Base-by-base conservation (phyloP, 768 basidiomycete species). In the Kwoniella sp. region DNA sequence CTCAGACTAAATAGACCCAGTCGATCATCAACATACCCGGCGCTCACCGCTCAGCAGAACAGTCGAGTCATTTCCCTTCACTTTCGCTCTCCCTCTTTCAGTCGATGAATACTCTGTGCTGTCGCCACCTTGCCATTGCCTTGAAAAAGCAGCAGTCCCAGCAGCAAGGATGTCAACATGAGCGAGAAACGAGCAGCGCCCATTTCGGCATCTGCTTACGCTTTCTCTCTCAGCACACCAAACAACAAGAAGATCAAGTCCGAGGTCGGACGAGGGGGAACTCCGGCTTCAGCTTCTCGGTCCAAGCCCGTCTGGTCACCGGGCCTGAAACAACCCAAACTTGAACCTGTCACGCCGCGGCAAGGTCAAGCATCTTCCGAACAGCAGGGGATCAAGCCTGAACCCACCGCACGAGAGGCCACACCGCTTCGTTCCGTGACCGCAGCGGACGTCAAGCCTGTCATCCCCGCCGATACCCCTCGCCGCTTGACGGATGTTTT, bases 181-280 rank as follows among this genome's bases (percentile, higher is more conserved):
- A 36, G 23, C 19, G 22, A 29, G 22, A 57, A 59, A 37, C 57
- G 55, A 0, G 36, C 51, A 11, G 48, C 40, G 3, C 52, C 56
- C 0, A 57, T 62, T 31, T 47, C 52, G 14, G 55, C 60, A 11
- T 56, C 50, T 26, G 64, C 64, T 7, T 62, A 62, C 44, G 28
- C 41, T 29, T 61, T 65, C 48, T 57, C 60, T 3, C 37, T 66
- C 37, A 39, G 22, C 17, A 59, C 63, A 4, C 58, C 57, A n/a
- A 25, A 36, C n/a, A 27, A 31, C 39, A 46, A 49, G 33, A 55
- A 50, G n/a, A 38, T 38, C 19, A 7, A 22, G 37, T 14, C 23
- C 37, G 5, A 32, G 15, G 31, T 8, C 31, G 31, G 15, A 8
- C 31, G n/a, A n/a, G n/a, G n/a, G n/a, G n/a, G n/a, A n/a, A n/a